A percentile compares a stretch with the other conserved stretches of the same genome.
Conservation (phyloP, 352 stramenopile genomes). For the Phytophthora constricta region DNA sequence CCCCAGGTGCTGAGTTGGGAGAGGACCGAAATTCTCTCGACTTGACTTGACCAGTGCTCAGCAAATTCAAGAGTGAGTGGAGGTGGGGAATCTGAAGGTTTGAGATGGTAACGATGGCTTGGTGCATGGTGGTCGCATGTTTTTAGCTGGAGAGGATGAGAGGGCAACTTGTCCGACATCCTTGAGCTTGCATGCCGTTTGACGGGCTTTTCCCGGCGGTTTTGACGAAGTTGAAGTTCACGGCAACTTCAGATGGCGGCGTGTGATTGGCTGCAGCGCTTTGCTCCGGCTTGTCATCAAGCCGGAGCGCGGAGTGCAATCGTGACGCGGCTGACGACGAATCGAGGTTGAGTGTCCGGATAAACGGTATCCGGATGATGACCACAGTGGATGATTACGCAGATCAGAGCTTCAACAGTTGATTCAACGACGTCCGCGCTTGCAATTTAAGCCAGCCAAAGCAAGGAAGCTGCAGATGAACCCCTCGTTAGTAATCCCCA, state of each 20-base stretch:
- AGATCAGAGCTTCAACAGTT: background rate
- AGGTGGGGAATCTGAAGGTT: background rate
- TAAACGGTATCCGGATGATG: slow-evolving; percentile 4
- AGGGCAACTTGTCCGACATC: slow-evolving; percentile 14
- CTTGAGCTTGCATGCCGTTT: background rate
- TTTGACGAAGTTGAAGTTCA: slow-evolving; percentile 60
- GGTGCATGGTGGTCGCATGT: background rate
- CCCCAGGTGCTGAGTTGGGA: background rate
- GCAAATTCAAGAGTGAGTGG: slow-evolving; percentile 27
- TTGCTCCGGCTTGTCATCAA: too few relatives aligned
- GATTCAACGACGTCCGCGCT: too few relatives aligned
- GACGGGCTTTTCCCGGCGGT: slow-evolving; percentile 20
- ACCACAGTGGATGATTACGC: background rate
- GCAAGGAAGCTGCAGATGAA: too few relatives aligned
- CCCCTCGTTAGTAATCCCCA: too few relatives aligned
- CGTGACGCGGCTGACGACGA: slow-evolving; percentile 65
- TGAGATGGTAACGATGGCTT: background rate
- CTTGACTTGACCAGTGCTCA: background rate
- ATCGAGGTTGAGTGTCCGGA: slow-evolving; percentile 26
- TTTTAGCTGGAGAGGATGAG: background rate
- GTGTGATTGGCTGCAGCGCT: too few relatives aligned
- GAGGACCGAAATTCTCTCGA: background rate
- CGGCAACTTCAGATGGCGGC: slow-evolving; percentile 42
- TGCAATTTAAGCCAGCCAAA: too few relatives aligned
- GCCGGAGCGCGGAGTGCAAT: slow-evolving; percentile 5